These are phyloP conservation scores for Typha latifolia DNA, from an alignment of 176 grass and related monocot genomes.

Conservation along the genomic window DNA sequence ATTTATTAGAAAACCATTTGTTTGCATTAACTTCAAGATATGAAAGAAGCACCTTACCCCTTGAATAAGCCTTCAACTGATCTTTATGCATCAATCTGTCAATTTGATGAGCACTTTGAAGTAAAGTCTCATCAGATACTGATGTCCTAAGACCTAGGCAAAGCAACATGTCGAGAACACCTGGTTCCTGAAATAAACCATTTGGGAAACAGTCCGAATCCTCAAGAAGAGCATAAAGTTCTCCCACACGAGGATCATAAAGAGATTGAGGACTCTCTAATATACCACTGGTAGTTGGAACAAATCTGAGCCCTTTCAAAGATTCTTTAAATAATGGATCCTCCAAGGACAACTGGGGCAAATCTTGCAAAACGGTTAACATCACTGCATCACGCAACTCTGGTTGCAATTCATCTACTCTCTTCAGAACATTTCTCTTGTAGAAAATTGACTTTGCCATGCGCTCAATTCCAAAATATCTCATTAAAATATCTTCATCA, in stretches of 20 bases:
- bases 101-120: constrained; percentile 81
- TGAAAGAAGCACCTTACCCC: constrained; percentile 80
- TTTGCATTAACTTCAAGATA: constrained; percentile 86
- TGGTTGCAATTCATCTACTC: constrained; percentile 51
- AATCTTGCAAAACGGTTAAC: constrained; percentile 74
- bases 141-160: constrained; percentile 75
- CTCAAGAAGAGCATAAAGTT: constrained; percentile 86
- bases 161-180: constrained; percentile 87
- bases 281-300: constrained; percentile 54
- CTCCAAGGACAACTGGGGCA: constrained; percentile 78
- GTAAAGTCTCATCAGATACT: constrained; percentile 56
- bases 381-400: constrained; percentile 68
- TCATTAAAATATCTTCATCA: constrained; percentile 77
- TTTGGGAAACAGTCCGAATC: constrained; percentile 80
- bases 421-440: constrained; percentile 55
- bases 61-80: constrained; percentile 80
- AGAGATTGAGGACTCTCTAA: constrained; percentile 81
- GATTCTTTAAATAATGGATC: constrained; percentile 74
- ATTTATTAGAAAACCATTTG: constrained; percentile 64
- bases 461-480: constrained; percentile 65
- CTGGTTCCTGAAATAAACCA: constrained; percentile 63
- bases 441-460: constrained; percentile 79
- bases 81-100: constrained; percentile 78
- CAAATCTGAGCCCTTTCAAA: constrained; percentile 69
- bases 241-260: constrained; percentile 93